A percentile compares a stretch with the other conserved stretches of the same genome.
phyloP scores from a whole-genome alignment of 805 yeast genomes.

The Monosporozyma servazzii region DNA sequence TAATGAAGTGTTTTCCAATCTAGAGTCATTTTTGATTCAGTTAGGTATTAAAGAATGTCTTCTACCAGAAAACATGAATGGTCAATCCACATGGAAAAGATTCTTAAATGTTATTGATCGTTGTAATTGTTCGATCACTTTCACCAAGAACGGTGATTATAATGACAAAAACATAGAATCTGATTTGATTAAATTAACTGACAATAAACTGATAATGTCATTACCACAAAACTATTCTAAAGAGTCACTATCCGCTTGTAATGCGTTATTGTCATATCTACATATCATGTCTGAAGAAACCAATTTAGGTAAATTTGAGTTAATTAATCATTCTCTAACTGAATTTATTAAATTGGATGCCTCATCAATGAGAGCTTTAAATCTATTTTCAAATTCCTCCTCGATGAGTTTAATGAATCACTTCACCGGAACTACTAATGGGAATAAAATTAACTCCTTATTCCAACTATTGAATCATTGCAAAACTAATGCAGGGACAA shows the following conservation, averaged over 20 bases:
- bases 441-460: constrained; percentile 46
- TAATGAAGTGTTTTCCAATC: constrained; percentile 76
- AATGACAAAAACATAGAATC: constrained; percentile 53
- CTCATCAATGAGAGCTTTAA: constrained; percentile 80
- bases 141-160: constrained; percentile 49
- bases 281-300: constrained; percentile 50
- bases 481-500: constrained; percentile 80
- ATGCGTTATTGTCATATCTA: constrained; percentile 60
- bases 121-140: constrained; percentile 66
- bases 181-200: constrained; percentile 65
- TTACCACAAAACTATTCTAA: constrained; percentile 23
- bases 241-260: constrained; percentile 24
- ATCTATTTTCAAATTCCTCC: constrained; percentile 56
- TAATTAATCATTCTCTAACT: constrained; percentile 62
- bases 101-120: constrained; percentile 64
- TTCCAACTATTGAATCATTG: constrained; percentile 83
- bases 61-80: constrained; percentile 35
- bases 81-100: constrained; percentile 37
- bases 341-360: constrained; percentile 86
- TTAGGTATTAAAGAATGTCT: constrained; percentile 82
- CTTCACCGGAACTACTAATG: constrained; percentile 9
- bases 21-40: constrained; percentile 81
- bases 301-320: constrained; percentile 43
- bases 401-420: not conserved
- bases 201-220: constrained; percentile 34